Percentiles rank a stretch among this genome's conserved stretches.
Evolutionary conservation across 768 basidiomycete genomes (phyloP).

Genomic region (Mycena epipterygia): DNA sequence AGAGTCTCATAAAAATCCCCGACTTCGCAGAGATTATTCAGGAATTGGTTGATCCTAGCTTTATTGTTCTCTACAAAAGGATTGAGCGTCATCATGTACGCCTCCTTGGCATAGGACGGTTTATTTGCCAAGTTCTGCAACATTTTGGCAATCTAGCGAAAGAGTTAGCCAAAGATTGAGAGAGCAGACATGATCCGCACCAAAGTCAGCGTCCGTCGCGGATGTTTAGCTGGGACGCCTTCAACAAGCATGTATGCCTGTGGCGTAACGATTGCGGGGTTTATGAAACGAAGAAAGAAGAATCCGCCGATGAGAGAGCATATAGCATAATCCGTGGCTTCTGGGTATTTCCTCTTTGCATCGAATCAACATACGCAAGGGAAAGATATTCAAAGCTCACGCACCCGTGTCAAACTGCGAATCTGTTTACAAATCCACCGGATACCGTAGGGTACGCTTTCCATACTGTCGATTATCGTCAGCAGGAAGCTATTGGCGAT

Average conservation of each 20-base stretch:
- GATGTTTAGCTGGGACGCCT: conserved; percentile 97
- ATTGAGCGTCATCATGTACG: conserved; percentile 98
- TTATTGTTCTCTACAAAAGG: conserved; percentile 99
- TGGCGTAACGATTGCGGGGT: conserved; percentile 98
- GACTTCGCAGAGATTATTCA: conserved; percentile 97
- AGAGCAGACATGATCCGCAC: conserved; percentile 56
- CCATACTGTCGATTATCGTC: conserved; percentile 98
- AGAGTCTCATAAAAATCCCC: conserved; percentile 99
- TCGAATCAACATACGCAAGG: conserved; percentile 17
- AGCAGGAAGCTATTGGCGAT: conserved; percentile 98
- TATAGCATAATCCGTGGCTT: conserved; percentile 98
- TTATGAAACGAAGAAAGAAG: conserved; percentile 99
- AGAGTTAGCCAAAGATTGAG: conserved; percentile 6
- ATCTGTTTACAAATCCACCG: conserved; percentile 99
- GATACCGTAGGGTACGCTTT: conserved; percentile 98
- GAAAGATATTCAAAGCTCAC: conserved; percentile 40
- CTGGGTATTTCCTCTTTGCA: conserved; percentile 96
- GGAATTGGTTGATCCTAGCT: conserved; percentile 95
- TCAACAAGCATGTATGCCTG: conserved; percentile 99
- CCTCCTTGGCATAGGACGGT: conserved; percentile 97
- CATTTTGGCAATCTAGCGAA: conserved; percentile 97
- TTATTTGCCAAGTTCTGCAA: conserved; percentile 99
- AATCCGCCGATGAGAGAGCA: conserved; percentile 99
- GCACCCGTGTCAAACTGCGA: conserved; percentile 92
- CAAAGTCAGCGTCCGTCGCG: conserved; percentile 94